Percentiles rank a stretch among this genome's conserved stretches.
Evolutionary conservation across 169 alveolate species (phyloP).

Genomic region (Hepatocystis sp.): DNA sequence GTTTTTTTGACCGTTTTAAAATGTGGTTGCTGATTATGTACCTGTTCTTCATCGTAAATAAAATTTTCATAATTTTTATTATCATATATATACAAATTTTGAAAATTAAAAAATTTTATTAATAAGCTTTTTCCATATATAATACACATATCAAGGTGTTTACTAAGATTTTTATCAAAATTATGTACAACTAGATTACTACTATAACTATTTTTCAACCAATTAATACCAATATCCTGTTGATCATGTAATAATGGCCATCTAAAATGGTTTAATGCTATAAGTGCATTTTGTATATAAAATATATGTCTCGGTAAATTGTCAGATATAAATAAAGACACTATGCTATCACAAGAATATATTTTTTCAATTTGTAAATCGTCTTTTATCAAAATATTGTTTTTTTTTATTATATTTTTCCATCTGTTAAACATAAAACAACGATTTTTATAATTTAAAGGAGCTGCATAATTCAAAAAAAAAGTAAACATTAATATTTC

Average conservation of each 20-base stretch:
- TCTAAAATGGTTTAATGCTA: constrained; percentile 67
- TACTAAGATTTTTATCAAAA: constrained; percentile 65
- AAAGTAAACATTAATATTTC: constrained; percentile 62
- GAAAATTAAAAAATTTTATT: constrained; percentile 57
- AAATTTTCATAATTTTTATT: constrained; percentile 27
- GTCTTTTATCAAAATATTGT: constrained; percentile 35
- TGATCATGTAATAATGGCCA: constrained; percentile 57
- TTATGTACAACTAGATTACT: constrained; percentile 59
- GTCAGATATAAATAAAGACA: constrained; percentile 54
- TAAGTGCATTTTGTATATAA: constrained; percentile 69
- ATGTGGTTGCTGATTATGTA: no score
- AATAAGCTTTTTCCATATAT: constrained; percentile 70
- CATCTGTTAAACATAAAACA: constrained; percentile 30
- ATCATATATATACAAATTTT: constrained; percentile 66
- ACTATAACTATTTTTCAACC: constrained; percentile 70
- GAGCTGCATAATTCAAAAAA: constrained; percentile 51
- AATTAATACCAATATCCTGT: constrained; percentile 54
- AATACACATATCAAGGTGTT: constrained; percentile 74
- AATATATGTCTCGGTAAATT: constrained; percentile 70
- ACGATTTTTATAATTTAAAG: constrained; percentile 61
- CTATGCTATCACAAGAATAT: constrained; percentile 57
- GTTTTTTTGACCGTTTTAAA: constrained; percentile 5
- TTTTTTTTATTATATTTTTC: constrained; percentile 59
- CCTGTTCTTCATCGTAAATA: constrained; percentile 11
- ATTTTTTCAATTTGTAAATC: constrained; percentile 48